Conservation (phyloP, 2,329 filamentous ascomycete genomes). For the Trichoderma polysporum region DNA sequence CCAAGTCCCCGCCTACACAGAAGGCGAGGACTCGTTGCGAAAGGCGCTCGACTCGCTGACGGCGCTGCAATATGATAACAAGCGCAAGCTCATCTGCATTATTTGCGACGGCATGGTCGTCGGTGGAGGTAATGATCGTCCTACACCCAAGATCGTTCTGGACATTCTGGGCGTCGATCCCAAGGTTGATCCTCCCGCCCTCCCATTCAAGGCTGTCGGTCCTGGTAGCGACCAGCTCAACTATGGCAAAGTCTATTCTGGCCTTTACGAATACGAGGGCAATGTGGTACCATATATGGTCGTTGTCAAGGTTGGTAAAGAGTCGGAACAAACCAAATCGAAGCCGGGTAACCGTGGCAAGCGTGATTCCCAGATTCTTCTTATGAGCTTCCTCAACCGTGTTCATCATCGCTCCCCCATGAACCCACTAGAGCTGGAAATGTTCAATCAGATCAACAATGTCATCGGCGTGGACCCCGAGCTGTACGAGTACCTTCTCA, state of each 20-base stretch:
- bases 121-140: conserved; percentile 91
- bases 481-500: conserved; percentile 93
- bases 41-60: conserved; percentile 94
- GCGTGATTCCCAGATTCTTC: conserved; percentile 92
- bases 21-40: conserved; percentile 91
- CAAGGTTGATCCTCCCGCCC: conserved; percentile 89
- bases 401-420: conserved; percentile 93
- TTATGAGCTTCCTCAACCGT: conserved; percentile 97
- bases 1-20: conserved; percentile 95
- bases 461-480: conserved; percentile 97
- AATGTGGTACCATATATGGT: conserved; percentile 97
- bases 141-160: conserved; percentile 94
- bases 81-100: conserved; percentile 93
- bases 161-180: conserved; percentile 97
- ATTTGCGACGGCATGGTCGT: conserved; percentile 98
- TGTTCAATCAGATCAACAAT: conserved; percentile 99
- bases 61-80: conserved; percentile 95
- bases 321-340: conserved; percentile 84
- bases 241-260: conserved; percentile 97
- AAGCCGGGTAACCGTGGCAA: conserved; percentile 98
- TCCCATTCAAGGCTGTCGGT: conserved; percentile 93
- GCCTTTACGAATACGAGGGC: conserved; percentile 94
- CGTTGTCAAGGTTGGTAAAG: conserved; percentile 94
- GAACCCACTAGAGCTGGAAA: conserved; percentile 93
- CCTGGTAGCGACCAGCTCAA: conserved; percentile 89